Evolutionary conservation across 2,329 filamentous ascomycete genomes (phyloP).

Genomic region (Xylariales sp.): DNA sequence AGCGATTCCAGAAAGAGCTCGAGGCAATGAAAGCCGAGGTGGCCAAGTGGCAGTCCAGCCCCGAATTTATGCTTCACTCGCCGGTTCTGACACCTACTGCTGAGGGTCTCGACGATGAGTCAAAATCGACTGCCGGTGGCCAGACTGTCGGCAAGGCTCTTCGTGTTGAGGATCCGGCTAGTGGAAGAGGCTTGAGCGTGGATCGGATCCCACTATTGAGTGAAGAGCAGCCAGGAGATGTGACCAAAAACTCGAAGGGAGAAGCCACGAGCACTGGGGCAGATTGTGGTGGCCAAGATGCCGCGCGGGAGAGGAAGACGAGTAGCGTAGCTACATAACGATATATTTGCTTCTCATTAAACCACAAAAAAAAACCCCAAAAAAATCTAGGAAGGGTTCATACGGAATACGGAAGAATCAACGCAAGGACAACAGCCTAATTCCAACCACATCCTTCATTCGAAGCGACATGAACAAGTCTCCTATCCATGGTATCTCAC

Average conservation of each 20-base stretch:
- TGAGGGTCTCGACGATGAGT: slow-evolving; percentile 39
- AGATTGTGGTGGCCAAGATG: slow-evolving; percentile 59
- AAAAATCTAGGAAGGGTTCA: neutral
- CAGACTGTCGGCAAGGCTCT: slow-evolving; percentile 41
- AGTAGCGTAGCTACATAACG: slow-evolving; percentile 37
- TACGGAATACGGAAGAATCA: neutral
- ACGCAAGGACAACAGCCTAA: neutral
- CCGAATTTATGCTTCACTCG: slow-evolving; percentile 58
- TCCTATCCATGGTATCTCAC: slow-evolving; percentile 3
- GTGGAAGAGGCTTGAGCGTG: slow-evolving; percentile 51
- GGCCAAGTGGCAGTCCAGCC: slow-evolving; percentile 81
- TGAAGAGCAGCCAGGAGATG: slow-evolving; percentile 54
- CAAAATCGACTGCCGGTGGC: slow-evolving; percentile 32
- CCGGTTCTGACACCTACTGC: slow-evolving; percentile 55
- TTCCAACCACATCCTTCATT: neutral
- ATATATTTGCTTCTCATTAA: neutral
- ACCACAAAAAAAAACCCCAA: neutral
- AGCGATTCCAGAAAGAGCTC: slow-evolving; percentile 94
- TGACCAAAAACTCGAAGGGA: slow-evolving; percentile 17
- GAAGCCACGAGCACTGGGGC: slow-evolving; percentile 54
- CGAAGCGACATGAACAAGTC: neutral
- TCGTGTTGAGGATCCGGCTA: slow-evolving; percentile 46
- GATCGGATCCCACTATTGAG: slow-evolving; percentile 69
- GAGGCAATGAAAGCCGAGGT: slow-evolving; percentile 91
- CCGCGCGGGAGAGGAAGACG: slow-evolving; percentile 60